phyloP scores from a whole-genome alignment of 176 grass and related monocot species.

The sorghum (Sorghum bicolor) region DNA sequence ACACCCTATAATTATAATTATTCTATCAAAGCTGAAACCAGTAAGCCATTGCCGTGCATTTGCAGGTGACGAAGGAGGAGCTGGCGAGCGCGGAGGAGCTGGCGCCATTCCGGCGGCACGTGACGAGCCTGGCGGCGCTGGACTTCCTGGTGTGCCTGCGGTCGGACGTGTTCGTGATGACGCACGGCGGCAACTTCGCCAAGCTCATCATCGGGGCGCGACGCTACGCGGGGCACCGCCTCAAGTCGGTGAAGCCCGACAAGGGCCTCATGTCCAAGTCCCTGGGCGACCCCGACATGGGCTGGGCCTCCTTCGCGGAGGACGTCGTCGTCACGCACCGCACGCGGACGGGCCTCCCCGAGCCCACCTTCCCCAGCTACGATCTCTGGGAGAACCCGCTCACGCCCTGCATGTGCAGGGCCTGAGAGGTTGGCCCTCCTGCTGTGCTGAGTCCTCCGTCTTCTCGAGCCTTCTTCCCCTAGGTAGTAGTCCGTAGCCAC shows the following conservation, averaged over 20 bases:
- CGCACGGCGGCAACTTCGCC: conserved; percentile 82
- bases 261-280: conserved; percentile 90
- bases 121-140: conserved; percentile 78
- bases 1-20: too few species aligned
- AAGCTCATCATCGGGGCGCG: conserved; percentile 79
- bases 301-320: conserved; percentile 68
- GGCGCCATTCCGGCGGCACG: conserved; percentile 75
- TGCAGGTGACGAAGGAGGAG: conserved; percentile 79
- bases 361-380: conserved; percentile 70
- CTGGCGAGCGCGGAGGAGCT: conserved; percentile 63
- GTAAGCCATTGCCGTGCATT: neutral
- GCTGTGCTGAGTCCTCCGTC: neutral
- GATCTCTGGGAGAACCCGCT: conserved; percentile 85
- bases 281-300: conserved; percentile 72
- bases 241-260: conserved; percentile 85
- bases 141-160: conserved; percentile 86
- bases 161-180: conserved; percentile 84
- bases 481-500: too few species aligned
- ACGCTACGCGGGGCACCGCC: conserved; percentile 63
- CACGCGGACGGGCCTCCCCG: conserved; percentile 57
- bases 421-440: neutral
- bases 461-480: neutral
- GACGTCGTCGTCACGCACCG: conserved; percentile 67
- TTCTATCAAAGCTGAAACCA: neutral
- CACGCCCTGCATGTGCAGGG: conserved; percentile 71